Evolutionary conservation across 78 protist species (phyloP), one percentile per base, ranked within the genome.

Genomic region (Dictyostelium purpureum): DNA sequence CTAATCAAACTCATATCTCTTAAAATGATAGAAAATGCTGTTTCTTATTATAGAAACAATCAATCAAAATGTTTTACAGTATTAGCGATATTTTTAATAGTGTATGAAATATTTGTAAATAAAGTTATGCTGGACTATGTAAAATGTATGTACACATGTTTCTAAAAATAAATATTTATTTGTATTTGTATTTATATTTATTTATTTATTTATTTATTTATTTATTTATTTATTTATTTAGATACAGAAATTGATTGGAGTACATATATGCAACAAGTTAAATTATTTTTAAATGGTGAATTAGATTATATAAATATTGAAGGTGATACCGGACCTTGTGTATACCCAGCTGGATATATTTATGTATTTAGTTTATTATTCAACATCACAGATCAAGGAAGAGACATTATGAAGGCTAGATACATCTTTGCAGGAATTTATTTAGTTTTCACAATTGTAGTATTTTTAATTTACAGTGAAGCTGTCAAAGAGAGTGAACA

Each of bases 181-280:
- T n/a, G n/a, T 40, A 7, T 74, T 38, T 7, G 28, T 21, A 74
- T 57, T 7, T 38, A 11, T 59, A 69, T 19, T n/a, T n/a, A n/a
- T n/a, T 7, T 79, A 63, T 31, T 19, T 28, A 33, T 33, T 28
- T 7, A 37, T 6, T 11, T 16, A 19, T 0, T 18, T 38, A 37
- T 66, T 21, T 18, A 18, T 35, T 16, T 6, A 56, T 26, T 40
- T 4, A 38, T 37, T 67, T 3, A 66, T 67, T 6, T n/a, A 93
- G 96, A 96, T 56, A 97, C 97, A 19, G 97, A 97, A 59, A 96
- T 97, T 26, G 98, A 97, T 59, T 97, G 98, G 98, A 28, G 35
- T 12, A 96, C 98, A 11, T 97, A 97, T 89, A 95, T 96, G 97
- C 90, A 96, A 40, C 96, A 97, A 77, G 95, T 97, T 40, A 79